Conservation (phyloP, 2,329 filamentous ascomycete species). For the Phaeosphaeria sp. region DNA sequence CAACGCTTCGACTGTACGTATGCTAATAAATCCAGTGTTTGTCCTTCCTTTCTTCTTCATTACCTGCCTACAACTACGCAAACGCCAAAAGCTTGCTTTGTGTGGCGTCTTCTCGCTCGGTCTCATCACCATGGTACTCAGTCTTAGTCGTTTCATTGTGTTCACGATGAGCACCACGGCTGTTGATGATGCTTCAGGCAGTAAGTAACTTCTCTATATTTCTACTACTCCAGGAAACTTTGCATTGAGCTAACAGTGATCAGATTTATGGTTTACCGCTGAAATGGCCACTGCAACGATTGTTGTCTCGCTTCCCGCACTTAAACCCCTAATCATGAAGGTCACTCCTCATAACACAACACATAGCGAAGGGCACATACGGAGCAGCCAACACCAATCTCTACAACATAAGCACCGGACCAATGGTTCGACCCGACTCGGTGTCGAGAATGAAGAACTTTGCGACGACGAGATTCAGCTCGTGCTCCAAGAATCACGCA, state of each 20-base stretch:
- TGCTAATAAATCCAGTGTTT: background rate
- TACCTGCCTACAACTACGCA: background rate
- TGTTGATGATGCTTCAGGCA: background rate
- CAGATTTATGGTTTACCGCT: background rate
- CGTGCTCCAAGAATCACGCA: background rate
- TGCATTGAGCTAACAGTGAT: background rate
- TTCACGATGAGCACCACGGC: background rate
- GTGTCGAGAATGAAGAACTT: background rate
- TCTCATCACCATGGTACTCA: background rate
- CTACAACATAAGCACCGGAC: background rate
- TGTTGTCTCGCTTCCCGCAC: background rate
- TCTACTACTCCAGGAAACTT: too few relatives aligned
- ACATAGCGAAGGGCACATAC: background rate
- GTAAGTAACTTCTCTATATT: background rate
- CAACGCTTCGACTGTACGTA: too few relatives aligned
- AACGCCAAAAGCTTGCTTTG: background rate
- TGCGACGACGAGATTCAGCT: background rate
- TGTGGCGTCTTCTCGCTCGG: background rate
- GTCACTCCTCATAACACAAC: background rate
- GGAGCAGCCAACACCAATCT: background rate
- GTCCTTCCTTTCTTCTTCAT: background rate
- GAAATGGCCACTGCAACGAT: background rate
- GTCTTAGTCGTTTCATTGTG: background rate
- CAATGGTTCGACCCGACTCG: background rate
- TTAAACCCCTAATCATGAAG: background rate